Conservation (phyloP, 805 yeast genomes). For the Metschnikowia chrysomelidarum region DNA sequence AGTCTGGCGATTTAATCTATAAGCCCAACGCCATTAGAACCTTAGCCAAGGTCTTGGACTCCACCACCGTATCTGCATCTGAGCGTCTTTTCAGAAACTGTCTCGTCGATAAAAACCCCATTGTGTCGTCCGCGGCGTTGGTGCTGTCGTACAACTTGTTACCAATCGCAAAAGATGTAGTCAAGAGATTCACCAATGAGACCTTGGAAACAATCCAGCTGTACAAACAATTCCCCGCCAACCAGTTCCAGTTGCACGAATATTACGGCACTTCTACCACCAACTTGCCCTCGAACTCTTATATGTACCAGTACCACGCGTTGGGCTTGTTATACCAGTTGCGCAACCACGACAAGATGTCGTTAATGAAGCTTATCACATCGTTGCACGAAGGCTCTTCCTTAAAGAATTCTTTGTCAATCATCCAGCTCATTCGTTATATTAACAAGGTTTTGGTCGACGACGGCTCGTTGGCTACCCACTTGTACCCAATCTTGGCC, state of each 20-base stretch:
- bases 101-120: slow-evolving; percentile 85
- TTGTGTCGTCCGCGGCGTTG: slow-evolving; percentile 90
- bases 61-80: slow-evolving; percentile 85
- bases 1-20: slow-evolving; percentile 78
- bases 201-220: slow-evolving; percentile 85
- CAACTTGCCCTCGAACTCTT: slow-evolving; percentile 63
- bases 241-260: slow-evolving; percentile 52
- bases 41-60: slow-evolving; percentile 84
- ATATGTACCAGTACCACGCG: slow-evolving; percentile 93
- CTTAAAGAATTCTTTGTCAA: slow-evolving; percentile 78
- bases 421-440: slow-evolving; percentile 80
- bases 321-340: slow-evolving; percentile 84
- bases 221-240: slow-evolving; percentile 50
- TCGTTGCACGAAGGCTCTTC: slow-evolving; percentile 61
- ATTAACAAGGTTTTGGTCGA: slow-evolving; percentile 70
- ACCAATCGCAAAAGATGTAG: slow-evolving; percentile 88
- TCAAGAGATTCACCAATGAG: slow-evolving; percentile 91
- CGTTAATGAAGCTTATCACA: slow-evolving; percentile 84
- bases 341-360: slow-evolving; percentile 91
- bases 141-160: slow-evolving; percentile 86
- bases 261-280: slow-evolving; percentile 52
- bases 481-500: slow-evolving; percentile 62
- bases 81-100: slow-evolving; percentile 92
- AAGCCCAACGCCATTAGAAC: slow-evolving; percentile 96
- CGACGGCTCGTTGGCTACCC: slow-evolving; percentile 60